Percentiles rank a stretch among this genome's conserved stretches.
These are phyloP conservation scores for Maudiozyma barnettii DNA, from an alignment of 805 yeast species.

Conservation along the genomic window DNA sequence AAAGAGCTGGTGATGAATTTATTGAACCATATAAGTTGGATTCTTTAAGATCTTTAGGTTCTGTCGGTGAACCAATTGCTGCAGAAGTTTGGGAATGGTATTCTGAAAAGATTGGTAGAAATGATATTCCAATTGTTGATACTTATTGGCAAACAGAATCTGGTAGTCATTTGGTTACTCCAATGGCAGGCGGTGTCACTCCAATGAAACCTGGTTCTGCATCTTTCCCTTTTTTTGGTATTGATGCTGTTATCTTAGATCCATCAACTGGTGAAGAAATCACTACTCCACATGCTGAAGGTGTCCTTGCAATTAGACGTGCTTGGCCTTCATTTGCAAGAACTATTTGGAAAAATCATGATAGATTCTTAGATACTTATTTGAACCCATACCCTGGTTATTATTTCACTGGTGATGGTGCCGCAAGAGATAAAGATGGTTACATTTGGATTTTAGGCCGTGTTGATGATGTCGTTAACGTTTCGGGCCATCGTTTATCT, in stretches of 20 bases:
- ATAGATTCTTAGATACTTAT: conserved; percentile 71
- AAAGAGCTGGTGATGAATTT: conserved; percentile 61
- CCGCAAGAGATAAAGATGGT: conserved; percentile 77
- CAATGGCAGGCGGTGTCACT: conserved; percentile 64
- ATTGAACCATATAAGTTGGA: conserved; percentile 53
- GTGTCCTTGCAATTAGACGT: conserved; percentile 61
- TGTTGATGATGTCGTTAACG: conserved; percentile 84
- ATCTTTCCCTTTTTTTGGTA: conserved; percentile 76
- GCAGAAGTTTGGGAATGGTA: conserved; percentile 88
- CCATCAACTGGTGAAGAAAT: conserved; percentile 67
- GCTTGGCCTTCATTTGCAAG: conserved; percentile 87
- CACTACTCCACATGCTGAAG: conserved; percentile 63
- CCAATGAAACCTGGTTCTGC: conserved; percentile 85
- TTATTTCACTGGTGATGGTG: conserved; percentile 86
- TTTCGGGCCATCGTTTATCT: conserved; percentile 79
- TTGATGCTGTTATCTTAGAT: conserved; percentile 62
- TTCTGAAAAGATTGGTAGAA: conserved; percentile 59
- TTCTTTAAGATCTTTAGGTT: conserved; percentile 62
- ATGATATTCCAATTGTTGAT: conserved; percentile 63
- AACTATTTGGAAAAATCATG: conserved; percentile 69
- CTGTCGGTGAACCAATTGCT: conserved; percentile 82
- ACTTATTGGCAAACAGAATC: conserved; percentile 89
- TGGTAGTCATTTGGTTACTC: conserved; percentile 71
- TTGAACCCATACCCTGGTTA: conserved; percentile 71
- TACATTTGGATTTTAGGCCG: conserved; percentile 80